A percentile compares a stretch with the other conserved stretches of the same genome.
phyloP scores from a whole-genome alignment of 2,329 filamentous ascomycete species.

The Botrytis squamosa region DNA sequence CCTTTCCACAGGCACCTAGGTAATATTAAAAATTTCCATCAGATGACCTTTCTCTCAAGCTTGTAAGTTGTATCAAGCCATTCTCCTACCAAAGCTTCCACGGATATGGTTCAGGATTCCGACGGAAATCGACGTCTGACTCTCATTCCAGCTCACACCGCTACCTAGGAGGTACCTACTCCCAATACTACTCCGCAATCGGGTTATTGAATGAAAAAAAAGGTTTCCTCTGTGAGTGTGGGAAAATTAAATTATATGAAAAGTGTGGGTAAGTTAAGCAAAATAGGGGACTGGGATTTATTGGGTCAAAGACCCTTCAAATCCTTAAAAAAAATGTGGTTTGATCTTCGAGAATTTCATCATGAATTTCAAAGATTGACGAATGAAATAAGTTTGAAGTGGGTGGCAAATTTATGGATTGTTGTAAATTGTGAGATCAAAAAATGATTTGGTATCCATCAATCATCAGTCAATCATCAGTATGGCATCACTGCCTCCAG shows the following conservation, averaged over 20 bases:
- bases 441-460: neutral
- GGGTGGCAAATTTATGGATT: neutral
- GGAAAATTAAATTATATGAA: neutral
- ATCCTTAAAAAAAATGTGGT: neutral
- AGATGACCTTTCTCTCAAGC: neutral
- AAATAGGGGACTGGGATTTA: neutral
- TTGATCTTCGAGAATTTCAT: slow-evolving; percentile 1
- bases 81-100: slow-evolving; percentile 2
- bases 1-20: neutral
- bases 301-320: neutral
- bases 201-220: neutral
- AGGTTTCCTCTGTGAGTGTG: neutral
- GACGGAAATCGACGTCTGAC: neutral
- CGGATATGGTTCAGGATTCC: neutral
- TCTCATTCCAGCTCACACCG: slow-evolving; percentile 4
- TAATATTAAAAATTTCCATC: neutral
- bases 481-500: neutral
- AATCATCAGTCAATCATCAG: neutral
- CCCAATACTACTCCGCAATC: neutral
- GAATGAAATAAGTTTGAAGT: neutral
- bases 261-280: neutral
- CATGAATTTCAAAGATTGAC: neutral
- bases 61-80: neutral
- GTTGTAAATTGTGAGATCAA: neutral
- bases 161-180: neutral